Percentiles rank a stretch among this genome's conserved stretches.
Conservation (phyloP, 2,329 filamentous ascomycete genomes). For the Dothideomycetidae sp. region DNA sequence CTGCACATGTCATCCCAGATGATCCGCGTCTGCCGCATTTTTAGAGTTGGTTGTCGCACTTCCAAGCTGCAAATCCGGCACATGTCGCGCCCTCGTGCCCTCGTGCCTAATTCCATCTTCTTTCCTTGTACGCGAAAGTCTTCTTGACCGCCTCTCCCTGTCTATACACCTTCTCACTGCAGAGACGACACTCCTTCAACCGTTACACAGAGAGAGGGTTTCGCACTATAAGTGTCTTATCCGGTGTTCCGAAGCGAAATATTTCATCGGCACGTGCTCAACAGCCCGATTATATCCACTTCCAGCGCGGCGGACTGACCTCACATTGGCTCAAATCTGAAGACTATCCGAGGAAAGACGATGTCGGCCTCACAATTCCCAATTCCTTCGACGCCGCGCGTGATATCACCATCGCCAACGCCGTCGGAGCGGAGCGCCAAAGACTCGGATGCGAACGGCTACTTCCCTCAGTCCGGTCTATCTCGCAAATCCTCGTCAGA, state of each 20-base stretch:
- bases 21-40: no score
- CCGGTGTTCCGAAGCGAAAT: not conserved
- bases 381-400: constrained; percentile 66
- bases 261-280: not conserved
- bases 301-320: no score
- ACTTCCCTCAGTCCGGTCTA: constrained; percentile 55
- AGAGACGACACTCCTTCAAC: not conserved
- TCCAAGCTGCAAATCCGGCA: not conserved
- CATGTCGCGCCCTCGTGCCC: not conserved
- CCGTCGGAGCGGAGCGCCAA: constrained; percentile 43
- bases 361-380: constrained; percentile 37
- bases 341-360: constrained; percentile 21
- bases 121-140: not conserved
- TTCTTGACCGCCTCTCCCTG: not conserved
- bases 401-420: constrained; percentile 79
- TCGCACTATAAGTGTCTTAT: not conserved
- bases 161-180: not conserved
- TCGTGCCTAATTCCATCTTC: not conserved
- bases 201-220: not conserved
- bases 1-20: no score
- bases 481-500: constrained; percentile 44
- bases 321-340: no score
- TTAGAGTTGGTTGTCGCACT: not conserved
- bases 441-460: no score
- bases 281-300: not conserved